Evolutionary conservation across 164 flowering plant species (phyloP), one percentile per base, ranked within the genome.

Genomic region (Taxillus chinensis): DNA sequence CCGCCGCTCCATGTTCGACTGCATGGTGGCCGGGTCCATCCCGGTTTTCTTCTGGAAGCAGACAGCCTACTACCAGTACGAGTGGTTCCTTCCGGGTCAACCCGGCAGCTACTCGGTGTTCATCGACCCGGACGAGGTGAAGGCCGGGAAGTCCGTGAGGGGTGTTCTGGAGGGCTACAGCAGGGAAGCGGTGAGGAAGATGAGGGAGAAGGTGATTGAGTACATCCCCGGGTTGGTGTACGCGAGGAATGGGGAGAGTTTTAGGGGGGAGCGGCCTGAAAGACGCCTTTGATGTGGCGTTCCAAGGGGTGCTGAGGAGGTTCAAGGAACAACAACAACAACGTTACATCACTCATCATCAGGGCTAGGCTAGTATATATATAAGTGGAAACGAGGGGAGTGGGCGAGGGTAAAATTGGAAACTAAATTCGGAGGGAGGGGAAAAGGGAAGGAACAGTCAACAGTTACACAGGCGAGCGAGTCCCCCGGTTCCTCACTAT

Each of bases 21-120:
- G 99, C 76, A 90, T 93, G 99, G 27, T 93, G 15, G 98, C 98
- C 71, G 99, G 99, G 61, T 80, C 99, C 61, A 83, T 93, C 39
- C 99, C 97, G 72, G 95, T 93, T 3, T 83, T 86, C 51, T 93
- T 93, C 79, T 90, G 99, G 99, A 67, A 68, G 14, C 71, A 97
- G 17, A 77, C 87, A 8, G 95, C 95, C 11, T 89, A 90, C 67
- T 64, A 46, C 39, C 99, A 93, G 73, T 93, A 93, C 70, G 77
- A 80, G 73, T 90, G 99, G 99, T 88, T 84, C 57, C 67, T 90
- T 14, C 96, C 97, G 48, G 74, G 43, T 4, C 85, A 87, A 39
- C 81, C 86, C 64, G 77, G 39, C 61, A 84, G 90, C 63, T 93
- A 87, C 71, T 90, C 97, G 60, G 99, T 93, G 7, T 90, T 78